Percentiles rank a stretch among this genome's conserved stretches.
Evolutionary conservation across 2,329 filamentous ascomycete genomes (phyloP).

Genomic region (Fusarium protoensiforme): DNA sequence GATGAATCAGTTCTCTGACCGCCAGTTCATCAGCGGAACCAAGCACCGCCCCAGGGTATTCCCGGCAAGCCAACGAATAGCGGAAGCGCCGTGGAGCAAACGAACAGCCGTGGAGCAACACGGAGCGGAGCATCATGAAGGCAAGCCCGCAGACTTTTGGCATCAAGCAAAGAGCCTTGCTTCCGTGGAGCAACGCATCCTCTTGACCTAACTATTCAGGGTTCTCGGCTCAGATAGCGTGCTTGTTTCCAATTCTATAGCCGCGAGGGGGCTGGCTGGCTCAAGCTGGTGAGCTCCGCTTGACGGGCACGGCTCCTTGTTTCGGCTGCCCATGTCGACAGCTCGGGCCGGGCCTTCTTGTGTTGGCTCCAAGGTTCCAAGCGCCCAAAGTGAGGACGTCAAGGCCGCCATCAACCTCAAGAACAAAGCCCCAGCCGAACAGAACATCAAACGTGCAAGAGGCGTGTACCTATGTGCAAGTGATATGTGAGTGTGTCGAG

Average conservation of each 20-base stretch:
- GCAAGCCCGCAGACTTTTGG: neutral
- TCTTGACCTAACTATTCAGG: neutral
- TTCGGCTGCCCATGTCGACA: slow-evolving; percentile 26
- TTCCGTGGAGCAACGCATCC: slow-evolving; percentile 1
- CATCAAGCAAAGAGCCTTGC: slow-evolving; percentile 13
- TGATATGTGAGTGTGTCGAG: slow-evolving; percentile 22
- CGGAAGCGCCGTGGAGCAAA: slow-evolving; percentile 37
- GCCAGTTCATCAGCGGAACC: slow-evolving; percentile 56
- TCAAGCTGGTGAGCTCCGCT: slow-evolving; percentile 1
- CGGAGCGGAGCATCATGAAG: slow-evolving; percentile 22
- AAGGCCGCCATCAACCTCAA: slow-evolving; percentile 6
- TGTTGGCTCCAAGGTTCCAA: slow-evolving; percentile 26
- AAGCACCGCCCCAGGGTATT: slow-evolving; percentile 34
- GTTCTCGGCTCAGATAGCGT: neutral
- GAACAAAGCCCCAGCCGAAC: slow-evolving; percentile 24
- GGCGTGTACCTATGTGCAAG: slow-evolving; percentile 19
- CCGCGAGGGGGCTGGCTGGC: neutral
- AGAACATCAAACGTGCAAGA: slow-evolving; percentile 20
- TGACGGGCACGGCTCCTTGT: slow-evolving; percentile 4
- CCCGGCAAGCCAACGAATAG: slow-evolving; percentile 32
- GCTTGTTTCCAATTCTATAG: neutral
- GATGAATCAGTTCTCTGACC: slow-evolving; percentile 51
- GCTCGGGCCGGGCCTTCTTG: slow-evolving; percentile 41
- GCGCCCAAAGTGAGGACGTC: slow-evolving; percentile 10
- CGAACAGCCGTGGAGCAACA: slow-evolving; percentile 17